Conservation (phyloP, 2,329 filamentous ascomycete species). For the Fusarium oligoseptatum region DNA sequence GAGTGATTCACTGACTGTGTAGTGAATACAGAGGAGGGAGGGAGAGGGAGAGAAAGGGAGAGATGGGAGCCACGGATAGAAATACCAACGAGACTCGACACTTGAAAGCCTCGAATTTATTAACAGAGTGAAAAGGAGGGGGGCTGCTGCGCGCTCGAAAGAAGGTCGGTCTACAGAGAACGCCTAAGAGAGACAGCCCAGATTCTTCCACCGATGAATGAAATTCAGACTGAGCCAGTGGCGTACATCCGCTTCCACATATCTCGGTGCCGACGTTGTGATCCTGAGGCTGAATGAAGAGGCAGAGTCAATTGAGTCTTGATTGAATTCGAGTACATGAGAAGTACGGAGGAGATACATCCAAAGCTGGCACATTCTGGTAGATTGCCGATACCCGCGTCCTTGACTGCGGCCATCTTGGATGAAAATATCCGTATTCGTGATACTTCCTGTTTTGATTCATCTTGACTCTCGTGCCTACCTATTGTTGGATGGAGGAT, state of each 20-base stretch:
- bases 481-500: not conserved
- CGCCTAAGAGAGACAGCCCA: not conserved
- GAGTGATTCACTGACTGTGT: not conserved
- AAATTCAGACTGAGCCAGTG: not conserved
- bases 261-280: not conserved
- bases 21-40: not conserved
- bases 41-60: not conserved
- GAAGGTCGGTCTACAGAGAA: not conserved
- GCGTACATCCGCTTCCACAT: not conserved
- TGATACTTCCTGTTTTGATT: not conserved
- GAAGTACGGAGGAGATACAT: not conserved
- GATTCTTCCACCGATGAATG: not conserved
- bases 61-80: not conserved
- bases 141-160: not conserved
- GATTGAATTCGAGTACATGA: not conserved
- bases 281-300: not conserved
- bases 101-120: not conserved
- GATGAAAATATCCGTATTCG: not conserved
- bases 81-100: not conserved
- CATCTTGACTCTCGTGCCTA: not conserved
- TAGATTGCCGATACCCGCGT: not conserved
- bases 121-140: not conserved
- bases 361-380: not conserved
- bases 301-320: not conserved
- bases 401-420: not conserved